Base-by-base conservation (phyloP, 163 green algal genomes). In the Coccomyxa subellipsoidea region DNA sequence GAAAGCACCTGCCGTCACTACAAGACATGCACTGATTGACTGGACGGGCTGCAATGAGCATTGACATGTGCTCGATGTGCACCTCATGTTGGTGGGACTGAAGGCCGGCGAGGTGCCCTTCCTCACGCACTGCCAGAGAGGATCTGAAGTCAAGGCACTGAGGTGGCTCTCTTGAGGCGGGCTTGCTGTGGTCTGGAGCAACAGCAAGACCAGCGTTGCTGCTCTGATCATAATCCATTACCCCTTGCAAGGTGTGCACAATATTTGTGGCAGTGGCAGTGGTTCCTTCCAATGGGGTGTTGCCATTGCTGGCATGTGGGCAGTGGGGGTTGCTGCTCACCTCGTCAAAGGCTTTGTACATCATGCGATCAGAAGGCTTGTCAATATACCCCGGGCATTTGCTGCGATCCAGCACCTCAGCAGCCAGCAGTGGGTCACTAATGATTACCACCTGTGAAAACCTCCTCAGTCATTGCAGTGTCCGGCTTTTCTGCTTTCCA, bases 71-170 rank as follows among this genome's bases (percentile, higher is more conserved):
- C 47, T 81, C 40, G 89, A 92, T 15, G 8, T 77, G 4, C 77
- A 88, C 86, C 70, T 85, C 12, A 92, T 86, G 81, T 91, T 89
- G 25, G 66, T 73, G 12, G 83, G 81, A 76, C 80, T 90, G 81
- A 93, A 90, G 12, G 89, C 87, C 0, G 90, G 86, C 34, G 89
- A 87, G 29, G 87, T 77, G 34, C 87, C 87, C 76, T 88, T 89
- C 38, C 89, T 83, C 3, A 92, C 83, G 23, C 80, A 38, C 31
- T 81, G 81, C 86, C 88, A 93, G 39, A 86, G 84, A 0, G 72
- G 53, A 34, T 86, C 81, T 25, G 37, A 78, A 29, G n/a, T 34
- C 9, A n/a, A 2, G 27, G 31, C 38, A 29, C 32, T 47, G 7
- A 77, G 32, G 32, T 47, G 32, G 32, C 70, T 77, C 32, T 38